phyloP scores from a whole-genome alignment of 352 stramenopile genomes.

The Heterotrichella gracilis region DNA sequence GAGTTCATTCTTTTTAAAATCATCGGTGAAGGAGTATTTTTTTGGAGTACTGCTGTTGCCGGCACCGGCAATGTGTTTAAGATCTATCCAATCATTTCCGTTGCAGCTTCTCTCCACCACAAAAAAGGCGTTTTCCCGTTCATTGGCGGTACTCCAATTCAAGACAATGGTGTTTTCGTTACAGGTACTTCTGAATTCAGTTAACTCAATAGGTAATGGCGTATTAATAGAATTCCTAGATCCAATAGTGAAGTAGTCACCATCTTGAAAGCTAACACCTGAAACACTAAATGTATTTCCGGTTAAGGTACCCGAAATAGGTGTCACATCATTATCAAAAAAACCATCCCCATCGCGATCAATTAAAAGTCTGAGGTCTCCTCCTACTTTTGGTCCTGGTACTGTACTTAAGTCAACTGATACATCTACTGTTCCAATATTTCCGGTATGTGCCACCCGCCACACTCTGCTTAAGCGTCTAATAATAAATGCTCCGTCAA shows the following conservation, averaged over 20 bases:
- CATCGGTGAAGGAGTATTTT: neutral
- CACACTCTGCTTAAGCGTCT: too few species aligned
- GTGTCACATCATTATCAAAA: too few species aligned
- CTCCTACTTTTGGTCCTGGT: too few species aligned
- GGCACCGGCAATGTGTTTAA: neutral
- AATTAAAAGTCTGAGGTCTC: too few species aligned
- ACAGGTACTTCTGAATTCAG: neutral
- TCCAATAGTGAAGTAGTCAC: neutral
- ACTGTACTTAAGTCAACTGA: too few species aligned
- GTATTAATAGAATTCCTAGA: neutral
- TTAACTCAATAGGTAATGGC: neutral
- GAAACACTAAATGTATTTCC: too few species aligned
- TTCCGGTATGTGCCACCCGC: too few species aligned
- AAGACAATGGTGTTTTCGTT: neutral
- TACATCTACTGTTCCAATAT: too few species aligned
- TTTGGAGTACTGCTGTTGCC: neutral
- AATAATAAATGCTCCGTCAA: too few species aligned
- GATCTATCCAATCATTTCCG: neutral
- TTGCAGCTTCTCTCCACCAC: neutral
- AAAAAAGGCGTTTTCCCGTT: neutral
- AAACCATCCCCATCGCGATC: too few species aligned
- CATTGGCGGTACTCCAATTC: neutral
- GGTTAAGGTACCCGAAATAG: too few species aligned
- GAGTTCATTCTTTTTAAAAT: neutral
- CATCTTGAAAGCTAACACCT: too few species aligned